phyloP scores from a whole-genome alignment of 306 rosid genomes.

The Canavalia ensiformis region DNA sequence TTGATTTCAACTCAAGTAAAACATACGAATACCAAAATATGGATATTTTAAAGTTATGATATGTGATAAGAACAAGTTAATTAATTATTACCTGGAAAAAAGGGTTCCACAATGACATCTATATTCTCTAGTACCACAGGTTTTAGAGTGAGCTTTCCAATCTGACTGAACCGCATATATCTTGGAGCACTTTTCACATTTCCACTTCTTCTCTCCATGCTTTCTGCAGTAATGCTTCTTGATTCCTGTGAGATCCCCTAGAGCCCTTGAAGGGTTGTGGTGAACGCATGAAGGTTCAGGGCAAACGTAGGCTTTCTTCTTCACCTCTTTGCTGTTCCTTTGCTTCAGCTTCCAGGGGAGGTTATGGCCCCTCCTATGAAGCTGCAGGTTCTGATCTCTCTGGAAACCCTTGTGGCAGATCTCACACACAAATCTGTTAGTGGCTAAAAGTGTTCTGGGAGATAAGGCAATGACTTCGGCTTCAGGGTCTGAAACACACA shows the following conservation, averaged over 20 bases:
- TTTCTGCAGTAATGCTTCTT: constrained; percentile 90
- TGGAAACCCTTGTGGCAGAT: constrained; percentile 83
- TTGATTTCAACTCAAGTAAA: not conserved
- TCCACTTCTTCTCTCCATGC: constrained; percentile 98
- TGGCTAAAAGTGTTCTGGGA: constrained; percentile 73
- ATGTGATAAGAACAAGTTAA: not conserved
- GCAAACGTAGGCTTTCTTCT: constrained; percentile 85
- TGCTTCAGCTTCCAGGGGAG: constrained; percentile 91
- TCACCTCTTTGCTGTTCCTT: constrained; percentile 73
- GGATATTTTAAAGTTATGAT: not conserved
- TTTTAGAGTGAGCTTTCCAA: constrained; percentile 93
- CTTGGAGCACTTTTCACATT: constrained; percentile 87
- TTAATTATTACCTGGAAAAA: constrained; percentile 72
- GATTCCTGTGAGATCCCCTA: constrained; percentile 90
- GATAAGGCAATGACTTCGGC: constrained; percentile 85
- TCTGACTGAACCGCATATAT: constrained; percentile 90
- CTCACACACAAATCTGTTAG: constrained; percentile 81
- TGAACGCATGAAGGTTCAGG: constrained; percentile 93
- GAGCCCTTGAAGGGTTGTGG: constrained; percentile 88
- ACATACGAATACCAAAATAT: not conserved
- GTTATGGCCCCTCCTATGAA: constrained; percentile 85
- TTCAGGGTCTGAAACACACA: constrained; percentile 65
- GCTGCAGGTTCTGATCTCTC: constrained; percentile 86
- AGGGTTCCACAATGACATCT: constrained; percentile 94
- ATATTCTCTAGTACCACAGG: constrained; percentile 90